Percentiles rank a stretch among this genome's conserved stretches.
phyloP scores from a whole-genome alignment of 495 filamentous ascomycete species.

The Tetracladium setigerum region DNA sequence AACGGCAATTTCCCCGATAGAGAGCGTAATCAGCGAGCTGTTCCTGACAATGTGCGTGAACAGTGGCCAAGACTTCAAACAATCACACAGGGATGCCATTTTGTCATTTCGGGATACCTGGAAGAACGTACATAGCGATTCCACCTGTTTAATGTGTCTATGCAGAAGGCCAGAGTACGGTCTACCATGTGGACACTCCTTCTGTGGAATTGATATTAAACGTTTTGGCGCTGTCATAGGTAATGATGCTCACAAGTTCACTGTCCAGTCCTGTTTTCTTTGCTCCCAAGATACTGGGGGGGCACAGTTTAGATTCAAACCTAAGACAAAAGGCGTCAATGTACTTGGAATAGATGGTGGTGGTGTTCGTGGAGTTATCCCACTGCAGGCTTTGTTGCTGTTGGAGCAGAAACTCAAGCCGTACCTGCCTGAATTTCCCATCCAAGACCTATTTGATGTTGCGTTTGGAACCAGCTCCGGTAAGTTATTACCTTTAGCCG shows the following conservation, averaged over 20 bases:
- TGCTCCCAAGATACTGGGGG: conserved; percentile 10
- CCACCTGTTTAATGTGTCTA: conserved; percentile 11
- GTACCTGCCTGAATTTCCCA: conserved; percentile 8
- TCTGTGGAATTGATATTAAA: conserved; percentile 14
- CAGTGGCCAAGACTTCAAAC: neutral
- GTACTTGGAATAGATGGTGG: conserved; percentile 23
- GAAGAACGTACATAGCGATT: conserved; percentile 1
- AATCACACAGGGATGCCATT: neutral
- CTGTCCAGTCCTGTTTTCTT: conserved; percentile 14
- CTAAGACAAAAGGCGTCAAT: conserved; percentile 19
- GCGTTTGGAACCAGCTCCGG: conserved; percentile 20
- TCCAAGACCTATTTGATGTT: conserved; percentile 19
- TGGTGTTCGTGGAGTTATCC: conserved; percentile 17
- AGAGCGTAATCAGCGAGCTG: neutral
- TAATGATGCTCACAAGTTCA: conserved; percentile 16
- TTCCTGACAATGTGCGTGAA: neutral
- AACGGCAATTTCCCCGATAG: neutral
- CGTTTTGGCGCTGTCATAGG: conserved; percentile 1
- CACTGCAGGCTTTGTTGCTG: conserved; percentile 14
- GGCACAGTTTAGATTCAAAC: conserved; percentile 13
- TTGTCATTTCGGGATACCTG: neutral
- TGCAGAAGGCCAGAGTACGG: conserved; percentile 8
- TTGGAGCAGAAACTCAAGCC: conserved; percentile 14
- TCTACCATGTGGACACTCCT: conserved; percentile 11
- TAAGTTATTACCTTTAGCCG: conserved; percentile 3